These are phyloP conservation scores for Elaeis guineensis DNA, from an alignment of 176 grass and related monocot species.

Conservation along the genomic window DNA sequence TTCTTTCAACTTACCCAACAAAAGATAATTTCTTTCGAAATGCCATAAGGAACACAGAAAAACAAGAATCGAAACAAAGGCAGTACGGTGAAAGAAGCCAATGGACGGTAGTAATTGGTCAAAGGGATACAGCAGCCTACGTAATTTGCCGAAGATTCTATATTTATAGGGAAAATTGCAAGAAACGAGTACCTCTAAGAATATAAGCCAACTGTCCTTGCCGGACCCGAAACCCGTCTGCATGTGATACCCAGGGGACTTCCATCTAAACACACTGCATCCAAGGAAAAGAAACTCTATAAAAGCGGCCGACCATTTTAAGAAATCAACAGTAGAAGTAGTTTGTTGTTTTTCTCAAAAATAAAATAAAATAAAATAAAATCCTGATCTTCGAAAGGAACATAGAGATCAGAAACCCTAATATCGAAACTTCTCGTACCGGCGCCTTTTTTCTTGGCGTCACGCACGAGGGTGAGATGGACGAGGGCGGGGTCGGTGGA, in stretches of 20 bases:
- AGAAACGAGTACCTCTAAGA: constrained; percentile 38
- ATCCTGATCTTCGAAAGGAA: neutral
- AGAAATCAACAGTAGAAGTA: too few relatives aligned
- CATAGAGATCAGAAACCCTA: neutral
- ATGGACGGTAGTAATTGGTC: too few relatives aligned
- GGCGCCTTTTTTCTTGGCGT: constrained; percentile 58
- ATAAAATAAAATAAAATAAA: neutral
- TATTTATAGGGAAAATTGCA: neutral
- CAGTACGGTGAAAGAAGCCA: too few relatives aligned
- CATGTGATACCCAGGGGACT: constrained; percentile 58
- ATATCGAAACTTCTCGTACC: constrained; percentile 18
- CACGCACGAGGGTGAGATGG: constrained; percentile 47
- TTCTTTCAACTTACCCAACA: too few relatives aligned
- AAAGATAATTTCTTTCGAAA: too few relatives aligned
- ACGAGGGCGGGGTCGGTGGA: constrained; percentile 36
- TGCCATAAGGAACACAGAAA: too few relatives aligned
- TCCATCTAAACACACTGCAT: constrained; percentile 72
- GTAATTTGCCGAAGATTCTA: too few relatives aligned
- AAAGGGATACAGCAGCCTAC: too few relatives aligned
- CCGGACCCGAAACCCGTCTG: constrained; percentile 42
- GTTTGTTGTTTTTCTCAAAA: too few relatives aligned
- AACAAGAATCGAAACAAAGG: too few relatives aligned
- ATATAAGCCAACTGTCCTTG: constrained; percentile 43
- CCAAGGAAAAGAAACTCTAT: neutral
- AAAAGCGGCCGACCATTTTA: too few relatives aligned